Conservation (phyloP, 2,329 filamentous ascomycete genomes). For the Gaeumannomyces tritici region DNA sequence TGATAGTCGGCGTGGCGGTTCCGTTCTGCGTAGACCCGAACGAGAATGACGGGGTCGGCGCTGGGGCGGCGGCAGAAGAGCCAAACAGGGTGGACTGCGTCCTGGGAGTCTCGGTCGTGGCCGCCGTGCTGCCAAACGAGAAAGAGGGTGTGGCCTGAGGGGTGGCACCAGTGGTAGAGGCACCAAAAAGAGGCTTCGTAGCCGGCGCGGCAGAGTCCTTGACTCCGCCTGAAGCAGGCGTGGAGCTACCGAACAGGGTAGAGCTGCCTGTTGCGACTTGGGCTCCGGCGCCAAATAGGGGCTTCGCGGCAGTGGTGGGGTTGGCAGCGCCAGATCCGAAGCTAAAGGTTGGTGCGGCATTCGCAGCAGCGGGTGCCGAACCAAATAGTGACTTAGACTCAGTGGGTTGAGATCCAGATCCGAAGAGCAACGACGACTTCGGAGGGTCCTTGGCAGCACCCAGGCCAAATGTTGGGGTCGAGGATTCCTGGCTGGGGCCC, state of each 20-base stretch:
- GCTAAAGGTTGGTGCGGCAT: conserved; percentile 6
- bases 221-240: neutral
- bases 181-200: conserved; percentile 20
- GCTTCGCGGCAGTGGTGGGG: conserved; percentile 4
- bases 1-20: neutral
- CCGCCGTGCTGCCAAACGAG: neutral
- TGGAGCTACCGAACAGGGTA: neutral
- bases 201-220: conserved; percentile 5
- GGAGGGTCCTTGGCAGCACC: neutral
- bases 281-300: conserved; percentile 21
- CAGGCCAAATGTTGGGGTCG: neutral
- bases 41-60: neutral
- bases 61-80: conserved; percentile 8
- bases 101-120: conserved; percentile 8
- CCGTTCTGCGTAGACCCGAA: neutral
- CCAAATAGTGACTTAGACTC: conserved; percentile 3
- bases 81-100: conserved; percentile 10
- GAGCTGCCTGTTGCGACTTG: neutral
- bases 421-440: conserved; percentile 21
- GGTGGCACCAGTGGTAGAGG: neutral
- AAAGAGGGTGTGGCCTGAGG: neutral
- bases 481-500: conserved; percentile 4
- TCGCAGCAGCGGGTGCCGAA: neutral
- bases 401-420: neutral
- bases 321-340: conserved; percentile 10